These are phyloP conservation scores for Digitaria exilis DNA, from an alignment of 202 grass and related monocot genomes.

Conservation along the genomic window DNA sequence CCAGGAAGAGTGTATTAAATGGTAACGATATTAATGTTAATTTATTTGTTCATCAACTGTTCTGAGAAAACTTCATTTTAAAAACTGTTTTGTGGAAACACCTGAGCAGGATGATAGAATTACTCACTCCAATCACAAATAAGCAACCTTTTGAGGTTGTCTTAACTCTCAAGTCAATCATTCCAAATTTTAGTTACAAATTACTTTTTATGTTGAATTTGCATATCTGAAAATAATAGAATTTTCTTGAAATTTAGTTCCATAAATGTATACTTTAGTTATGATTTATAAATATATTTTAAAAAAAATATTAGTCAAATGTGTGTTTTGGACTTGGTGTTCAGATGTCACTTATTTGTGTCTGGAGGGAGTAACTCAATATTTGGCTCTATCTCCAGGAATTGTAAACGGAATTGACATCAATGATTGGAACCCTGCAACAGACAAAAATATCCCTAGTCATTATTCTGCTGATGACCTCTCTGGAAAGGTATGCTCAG, in stretches of 20 bases:
- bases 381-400: slow-evolving; percentile 54
- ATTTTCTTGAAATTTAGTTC: not conserved
- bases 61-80: slow-evolving; percentile 11
- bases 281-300: not conserved
- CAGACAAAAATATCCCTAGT: slow-evolving; percentile 70
- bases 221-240: not conserved
- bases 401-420: slow-evolving; percentile 96
- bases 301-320: not conserved
- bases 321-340: not conserved
- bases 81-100: slow-evolving; percentile 23
- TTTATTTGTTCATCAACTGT: slow-evolving; percentile 24
- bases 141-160: not conserved
- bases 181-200: not conserved
- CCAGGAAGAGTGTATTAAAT: slow-evolving; percentile 83
- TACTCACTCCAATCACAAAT: not conserved
- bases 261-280: not conserved
- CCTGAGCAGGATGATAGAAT: slow-evolving; percentile 19
- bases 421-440: slow-evolving; percentile 80
- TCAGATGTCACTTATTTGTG: not conserved
- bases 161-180: not conserved
- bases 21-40: slow-evolving; percentile 54
- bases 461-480: slow-evolving; percentile 88
- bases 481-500: slow-evolving; percentile 72
- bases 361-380: not conserved
- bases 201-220: not conserved